Evolutionary conservation across 345 rosid genomes (phyloP).

Genomic region (Arabis alpina): DNA sequence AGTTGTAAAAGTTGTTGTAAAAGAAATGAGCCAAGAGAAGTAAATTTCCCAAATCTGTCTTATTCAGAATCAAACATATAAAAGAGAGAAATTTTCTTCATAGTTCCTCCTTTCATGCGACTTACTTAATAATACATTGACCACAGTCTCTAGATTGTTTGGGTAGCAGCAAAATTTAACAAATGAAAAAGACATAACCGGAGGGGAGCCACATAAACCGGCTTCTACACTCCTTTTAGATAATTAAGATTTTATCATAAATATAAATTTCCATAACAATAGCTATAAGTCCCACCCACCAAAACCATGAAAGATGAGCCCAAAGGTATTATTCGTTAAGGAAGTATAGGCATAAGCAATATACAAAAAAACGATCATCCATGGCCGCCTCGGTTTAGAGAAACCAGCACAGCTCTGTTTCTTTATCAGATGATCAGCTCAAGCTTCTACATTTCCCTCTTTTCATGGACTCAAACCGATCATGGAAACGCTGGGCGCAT

Average conservation of each 20-base stretch:
- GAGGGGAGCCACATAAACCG: constrained; percentile 44
- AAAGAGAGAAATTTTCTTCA: background rate
- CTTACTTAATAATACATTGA: constrained; percentile 14
- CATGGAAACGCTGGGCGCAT: constrained; percentile 23
- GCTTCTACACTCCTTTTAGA: constrained; percentile 32
- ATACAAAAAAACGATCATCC: constrained; percentile 45
- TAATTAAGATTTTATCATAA: constrained; percentile 21
- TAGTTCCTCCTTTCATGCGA: constrained; percentile 1
- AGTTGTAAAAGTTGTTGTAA: background rate
- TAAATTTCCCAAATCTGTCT: constrained; percentile 7
- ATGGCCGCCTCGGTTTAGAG: constrained; percentile 40
- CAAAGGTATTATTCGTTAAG: constrained; percentile 4
- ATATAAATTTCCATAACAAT: constrained; percentile 27
- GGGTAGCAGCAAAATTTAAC: constrained; percentile 18
- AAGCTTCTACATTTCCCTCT: constrained; percentile 37
- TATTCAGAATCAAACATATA: background rate
- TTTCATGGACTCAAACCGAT: constrained; percentile 33
- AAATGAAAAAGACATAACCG: constrained; percentile 23
- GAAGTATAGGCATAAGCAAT: constrained; percentile 45
- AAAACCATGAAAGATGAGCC: constrained; percentile 38
- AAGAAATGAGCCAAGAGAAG: constrained; percentile 8
- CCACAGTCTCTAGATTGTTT: constrained; percentile 5
- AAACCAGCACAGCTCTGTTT: constrained; percentile 43
- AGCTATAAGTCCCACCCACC: constrained; percentile 32
- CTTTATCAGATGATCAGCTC: constrained; percentile 40